Evolutionary conservation across 192 early-diverging fungal genomes (phyloP).

Genomic region (Powellomyces hirtus): DNA sequence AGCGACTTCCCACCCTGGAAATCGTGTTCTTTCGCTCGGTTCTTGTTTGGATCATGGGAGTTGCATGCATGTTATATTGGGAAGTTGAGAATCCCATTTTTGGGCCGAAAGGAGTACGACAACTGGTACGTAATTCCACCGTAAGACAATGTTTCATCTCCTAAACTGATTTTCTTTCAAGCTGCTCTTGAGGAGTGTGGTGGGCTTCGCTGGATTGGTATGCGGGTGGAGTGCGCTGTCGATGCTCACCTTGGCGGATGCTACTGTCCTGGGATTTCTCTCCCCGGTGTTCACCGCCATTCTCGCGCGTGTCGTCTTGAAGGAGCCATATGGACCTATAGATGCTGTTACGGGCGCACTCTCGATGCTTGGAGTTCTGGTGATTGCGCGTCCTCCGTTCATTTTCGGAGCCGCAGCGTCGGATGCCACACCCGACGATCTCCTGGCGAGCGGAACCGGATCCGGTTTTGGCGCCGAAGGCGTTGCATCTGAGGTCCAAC

Average conservation of each 20-base stretch:
- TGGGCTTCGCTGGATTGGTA: constrained; percentile 18
- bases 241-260: constrained; percentile 25
- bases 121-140: constrained; percentile 7
- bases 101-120: constrained; percentile 22
- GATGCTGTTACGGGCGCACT: constrained; percentile 18
- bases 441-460: constrained; percentile 8
- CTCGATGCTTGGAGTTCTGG: constrained; percentile 34
- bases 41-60: constrained; percentile 11
- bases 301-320: constrained; percentile 23
- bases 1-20: constrained; percentile 22
- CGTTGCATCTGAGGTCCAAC: background rate
- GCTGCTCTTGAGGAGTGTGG: constrained; percentile 13
- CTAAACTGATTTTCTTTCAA: background rate
- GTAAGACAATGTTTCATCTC: background rate
- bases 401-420: constrained; percentile 20
- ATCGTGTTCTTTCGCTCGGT: constrained; percentile 23
- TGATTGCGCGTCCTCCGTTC: constrained; percentile 31
- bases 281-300: constrained; percentile 31
- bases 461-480: background rate
- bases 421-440: constrained; percentile 20
- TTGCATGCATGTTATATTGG: constrained; percentile 17
- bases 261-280: constrained; percentile 33
- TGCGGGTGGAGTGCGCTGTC: constrained; percentile 30
- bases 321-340: constrained; percentile 22
- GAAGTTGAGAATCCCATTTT: constrained; percentile 7